phyloP scores from a whole-genome alignment of 345 rosid species.

The Noccaea bulbosa region DNA sequence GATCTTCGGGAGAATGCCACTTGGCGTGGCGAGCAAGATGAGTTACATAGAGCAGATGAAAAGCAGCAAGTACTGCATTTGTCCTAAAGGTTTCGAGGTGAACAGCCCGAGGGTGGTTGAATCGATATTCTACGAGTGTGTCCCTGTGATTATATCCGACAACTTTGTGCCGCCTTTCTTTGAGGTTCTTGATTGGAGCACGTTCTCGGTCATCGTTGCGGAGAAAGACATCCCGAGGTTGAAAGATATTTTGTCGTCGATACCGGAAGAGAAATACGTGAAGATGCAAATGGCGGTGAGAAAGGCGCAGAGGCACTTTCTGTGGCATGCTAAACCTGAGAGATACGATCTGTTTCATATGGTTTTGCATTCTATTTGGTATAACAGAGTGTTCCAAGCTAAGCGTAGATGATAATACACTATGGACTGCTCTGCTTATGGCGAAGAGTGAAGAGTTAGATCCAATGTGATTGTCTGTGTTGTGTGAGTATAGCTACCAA shows the following conservation, averaged over 20 bases:
- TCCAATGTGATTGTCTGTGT: conserved; percentile 13
- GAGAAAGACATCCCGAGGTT: conserved; percentile 86
- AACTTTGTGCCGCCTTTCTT: conserved; percentile 92
- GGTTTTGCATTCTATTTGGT: conserved; percentile 94
- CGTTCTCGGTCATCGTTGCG: conserved; percentile 71
- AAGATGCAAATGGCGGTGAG: conserved; percentile 76
- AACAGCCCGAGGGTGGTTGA: conserved; percentile 96
- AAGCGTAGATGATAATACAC: conserved; percentile 52
- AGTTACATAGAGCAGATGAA: conserved; percentile 88
- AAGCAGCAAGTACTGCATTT: conserved; percentile 88
- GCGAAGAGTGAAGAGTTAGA: neutral
- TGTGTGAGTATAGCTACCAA: conserved; percentile 5
- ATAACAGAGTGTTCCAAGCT: conserved; percentile 80
- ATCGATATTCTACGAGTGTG: conserved; percentile 87
- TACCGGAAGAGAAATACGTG: conserved; percentile 66
- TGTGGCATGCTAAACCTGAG: conserved; percentile 84
- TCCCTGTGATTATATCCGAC: conserved; percentile 87
- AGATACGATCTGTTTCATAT: conserved; percentile 89
- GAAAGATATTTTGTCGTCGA: conserved; percentile 61
- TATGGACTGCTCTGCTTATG: neutral
- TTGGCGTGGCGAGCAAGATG: conserved; percentile 93
- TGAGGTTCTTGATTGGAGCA: conserved; percentile 77
- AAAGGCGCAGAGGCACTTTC: conserved; percentile 80
- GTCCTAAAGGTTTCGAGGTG: conserved; percentile 91
- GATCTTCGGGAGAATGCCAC: conserved; percentile 83